Conservation (phyloP, 1,284 basidiomycete genomes). For the Austroboletus sp. region DNA sequence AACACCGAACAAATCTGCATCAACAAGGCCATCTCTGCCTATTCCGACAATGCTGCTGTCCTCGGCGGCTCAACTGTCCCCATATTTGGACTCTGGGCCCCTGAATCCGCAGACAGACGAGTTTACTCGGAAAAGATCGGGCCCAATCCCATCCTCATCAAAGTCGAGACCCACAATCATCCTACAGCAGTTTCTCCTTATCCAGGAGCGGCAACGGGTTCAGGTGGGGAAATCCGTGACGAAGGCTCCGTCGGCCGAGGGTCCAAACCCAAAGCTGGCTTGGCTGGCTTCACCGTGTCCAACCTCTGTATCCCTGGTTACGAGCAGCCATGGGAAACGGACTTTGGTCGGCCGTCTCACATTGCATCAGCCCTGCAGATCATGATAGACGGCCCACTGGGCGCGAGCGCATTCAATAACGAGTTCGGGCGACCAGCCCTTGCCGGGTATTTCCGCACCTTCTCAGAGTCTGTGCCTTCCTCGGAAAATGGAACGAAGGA, state of each 20-base stretch:
- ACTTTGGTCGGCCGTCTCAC: slow-evolving; percentile 85
- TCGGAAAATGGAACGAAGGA: slow-evolving; percentile 41
- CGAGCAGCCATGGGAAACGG: slow-evolving; percentile 86
- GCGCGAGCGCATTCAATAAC: slow-evolving; percentile 95
- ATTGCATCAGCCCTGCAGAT: slow-evolving; percentile 93
- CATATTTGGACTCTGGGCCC: slow-evolving; percentile 66
- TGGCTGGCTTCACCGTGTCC: slow-evolving; percentile 91
- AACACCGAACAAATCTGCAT: slow-evolving; percentile 85
- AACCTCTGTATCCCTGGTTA: slow-evolving; percentile 87
- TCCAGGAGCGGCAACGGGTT: slow-evolving; percentile 94
- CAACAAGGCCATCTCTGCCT: slow-evolving; percentile 86
- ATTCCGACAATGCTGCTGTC: slow-evolving; percentile 97
- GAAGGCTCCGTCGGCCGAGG: slow-evolving; percentile 94
- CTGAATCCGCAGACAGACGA: slow-evolving; percentile 26
- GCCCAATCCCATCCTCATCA: slow-evolving; percentile 87
- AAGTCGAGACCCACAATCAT: slow-evolving; percentile 99
- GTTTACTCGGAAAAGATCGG: slow-evolving; percentile 58
- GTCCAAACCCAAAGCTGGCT: slow-evolving; percentile 93
- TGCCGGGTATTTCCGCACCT: slow-evolving; percentile 84
- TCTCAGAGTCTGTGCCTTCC: slow-evolving; percentile 63
- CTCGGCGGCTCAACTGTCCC: slow-evolving; percentile 74
- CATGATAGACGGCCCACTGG: slow-evolving; percentile 94
- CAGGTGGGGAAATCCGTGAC: slow-evolving; percentile 96
- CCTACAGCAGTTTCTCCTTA: slow-evolving; percentile 97
- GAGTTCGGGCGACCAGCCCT: slow-evolving; percentile 93